Conservation (phyloP, 1,284 basidiomycete genomes). For the Ganoderma resinaceum region DNA sequence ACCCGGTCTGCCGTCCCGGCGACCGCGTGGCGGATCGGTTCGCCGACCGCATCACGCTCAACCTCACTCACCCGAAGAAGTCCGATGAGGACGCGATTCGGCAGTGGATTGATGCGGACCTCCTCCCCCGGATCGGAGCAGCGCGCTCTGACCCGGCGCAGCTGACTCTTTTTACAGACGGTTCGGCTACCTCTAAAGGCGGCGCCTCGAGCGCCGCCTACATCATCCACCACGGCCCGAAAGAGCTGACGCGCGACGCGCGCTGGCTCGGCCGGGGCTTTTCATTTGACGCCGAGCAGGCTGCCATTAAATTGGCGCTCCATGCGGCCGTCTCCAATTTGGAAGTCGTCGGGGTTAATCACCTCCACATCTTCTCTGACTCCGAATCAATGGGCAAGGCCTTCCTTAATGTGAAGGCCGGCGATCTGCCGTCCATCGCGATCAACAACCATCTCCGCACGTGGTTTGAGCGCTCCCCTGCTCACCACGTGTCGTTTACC, state of each 20-base stretch:
- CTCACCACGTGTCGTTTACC: neutral
- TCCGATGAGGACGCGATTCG: neutral
- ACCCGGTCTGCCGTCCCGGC: neutral
- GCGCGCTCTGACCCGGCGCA: neutral
- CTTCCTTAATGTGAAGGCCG: neutral
- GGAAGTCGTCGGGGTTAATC: rapidly evolving
- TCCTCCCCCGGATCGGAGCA: neutral
- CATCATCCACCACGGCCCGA: neutral
- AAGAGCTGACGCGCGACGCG: rapidly evolving
- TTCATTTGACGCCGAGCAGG: neutral
- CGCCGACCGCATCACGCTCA: too few relatives aligned
- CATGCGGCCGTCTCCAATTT: neutral
- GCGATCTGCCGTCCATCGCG: neutral
- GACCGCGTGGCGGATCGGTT: neutral
- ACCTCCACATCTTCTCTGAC: too few relatives aligned
- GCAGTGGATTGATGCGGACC: neutral
- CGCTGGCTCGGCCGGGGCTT: neutral
- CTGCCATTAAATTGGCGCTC: neutral
- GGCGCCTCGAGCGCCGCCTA: neutral
- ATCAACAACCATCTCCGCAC: neutral
- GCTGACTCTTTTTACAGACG: too few relatives aligned
- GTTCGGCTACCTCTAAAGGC: neutral
- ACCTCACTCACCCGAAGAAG: neutral
- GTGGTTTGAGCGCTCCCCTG: neutral
- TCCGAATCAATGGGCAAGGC: neutral